Evolutionary conservation across 768 basidiomycete genomes (phyloP).

Genomic region (Phaeotremella fagi): DNA sequence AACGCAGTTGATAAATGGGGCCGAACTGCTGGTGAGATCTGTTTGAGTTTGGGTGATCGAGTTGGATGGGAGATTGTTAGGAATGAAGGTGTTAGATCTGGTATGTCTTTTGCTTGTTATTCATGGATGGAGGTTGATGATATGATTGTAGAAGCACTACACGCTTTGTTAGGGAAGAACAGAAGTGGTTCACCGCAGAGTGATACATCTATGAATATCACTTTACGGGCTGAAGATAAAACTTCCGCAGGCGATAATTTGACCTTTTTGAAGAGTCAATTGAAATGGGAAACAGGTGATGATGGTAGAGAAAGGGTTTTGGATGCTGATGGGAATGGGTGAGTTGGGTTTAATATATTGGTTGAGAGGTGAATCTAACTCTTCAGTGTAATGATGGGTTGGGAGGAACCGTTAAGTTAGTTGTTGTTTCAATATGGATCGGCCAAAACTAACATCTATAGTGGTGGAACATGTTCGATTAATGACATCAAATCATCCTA

Average conservation of each 20-base stretch:
- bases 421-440: constrained; percentile 1
- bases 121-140: constrained; percentile 13
- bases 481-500: constrained; percentile 57
- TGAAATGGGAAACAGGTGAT: constrained; percentile 66
- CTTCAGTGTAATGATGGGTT: constrained; percentile 90
- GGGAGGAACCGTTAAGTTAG: constrained; percentile 79
- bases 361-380: neutral
- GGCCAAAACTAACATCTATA: constrained; percentile 43
- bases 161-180: constrained; percentile 35
- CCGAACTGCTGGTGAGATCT: constrained; percentile 84
- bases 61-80: constrained; percentile 71
- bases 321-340: constrained; percentile 59
- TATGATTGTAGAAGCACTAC: constrained; percentile 50
- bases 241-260: constrained; percentile 47
- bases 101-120: constrained; percentile 52
- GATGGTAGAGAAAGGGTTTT: constrained; percentile 79
- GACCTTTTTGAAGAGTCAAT: constrained; percentile 65
- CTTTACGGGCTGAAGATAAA: constrained; percentile 38
- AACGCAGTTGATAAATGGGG: constrained; percentile 81
- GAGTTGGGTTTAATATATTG: constrained; percentile 9
- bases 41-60: constrained; percentile 75
- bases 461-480: constrained; percentile 72
- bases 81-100: constrained; percentile 88
- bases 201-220: constrained; percentile 21
- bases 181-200: neutral